Base-by-base conservation (phyloP, 83 land plant genomes). In the Picea abies region DNA sequence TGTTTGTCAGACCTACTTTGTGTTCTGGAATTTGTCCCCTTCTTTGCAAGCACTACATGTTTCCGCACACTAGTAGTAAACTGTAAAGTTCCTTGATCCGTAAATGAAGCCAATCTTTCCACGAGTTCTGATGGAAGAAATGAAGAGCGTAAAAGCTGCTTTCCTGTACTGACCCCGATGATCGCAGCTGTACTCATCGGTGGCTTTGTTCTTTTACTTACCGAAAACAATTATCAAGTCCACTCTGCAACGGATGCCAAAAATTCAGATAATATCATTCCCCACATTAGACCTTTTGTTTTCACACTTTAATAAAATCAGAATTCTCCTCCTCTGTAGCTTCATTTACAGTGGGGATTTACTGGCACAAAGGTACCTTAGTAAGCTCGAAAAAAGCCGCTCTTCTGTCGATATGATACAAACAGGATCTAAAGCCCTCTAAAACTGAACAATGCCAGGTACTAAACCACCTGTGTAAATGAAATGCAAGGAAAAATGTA, bases 171-270 rank as follows among this genome's bases (percentile, higher is more conserved):
- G 65, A 92, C 82, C 35, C 92, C 86, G 22, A 90, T 68, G 67
- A 90, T 86, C 81, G 90, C 85, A 63, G 90, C 85, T 68, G 92
- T 84, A 35, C 85, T 85, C 89, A 88, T 86, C 86, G 20, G 76
- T 41, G 52, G 23, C 10, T 72, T 41, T 72, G 23, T 72, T 37
- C 76, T 72, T 72, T 72, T 41, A 7, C 10, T 49, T 72, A 49
- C 37, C 2, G 56, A 72, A 72, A 72, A 41, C 2, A 37, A 19
- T 72, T 7, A 72, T 8, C 23, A 32, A n/a, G 41, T 72, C 56
- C 76, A 72, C 52, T 41, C 76, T 72, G 56, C 76, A 71, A 71
- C 23, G 47, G 17, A 35, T 17, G 20, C 49, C 76, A 71, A 71
- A 47, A 47, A 71, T 71, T 71, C 76, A 71, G 35, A 71, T 19